Evolutionary conservation across 2,329 filamentous ascomycete genomes (phyloP).

Genomic region (Xylaria sp.): DNA sequence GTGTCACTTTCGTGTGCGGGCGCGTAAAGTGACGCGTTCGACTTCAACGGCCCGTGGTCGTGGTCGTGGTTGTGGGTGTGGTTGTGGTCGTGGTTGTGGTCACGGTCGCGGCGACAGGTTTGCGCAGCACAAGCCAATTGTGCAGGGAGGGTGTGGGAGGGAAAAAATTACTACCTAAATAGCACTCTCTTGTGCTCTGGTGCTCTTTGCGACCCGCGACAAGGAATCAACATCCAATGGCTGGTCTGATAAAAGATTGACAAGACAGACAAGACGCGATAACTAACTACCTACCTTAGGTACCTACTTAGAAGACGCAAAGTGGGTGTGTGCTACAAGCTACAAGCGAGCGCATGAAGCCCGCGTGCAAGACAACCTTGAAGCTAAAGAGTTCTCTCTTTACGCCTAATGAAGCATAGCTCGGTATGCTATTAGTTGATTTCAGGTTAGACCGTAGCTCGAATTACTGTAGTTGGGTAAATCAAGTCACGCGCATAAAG

Average conservation of each 20-base stretch:
- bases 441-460: not conserved
- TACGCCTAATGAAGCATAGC: not conserved
- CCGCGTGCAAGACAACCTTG: slow-evolving; percentile 5
- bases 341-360: slow-evolving; percentile 20
- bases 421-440: not conserved
- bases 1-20: slow-evolving; percentile 51
- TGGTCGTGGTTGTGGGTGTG: not conserved
- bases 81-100: not conserved
- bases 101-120: not conserved
- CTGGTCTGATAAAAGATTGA: slow-evolving; percentile 11
- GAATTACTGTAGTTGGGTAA: no score
- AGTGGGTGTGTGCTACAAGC: slow-evolving; percentile 10
- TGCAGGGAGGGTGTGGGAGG: not conserved
- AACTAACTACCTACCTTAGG: no score
- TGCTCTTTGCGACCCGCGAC: not conserved
- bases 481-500: no score
- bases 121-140: not conserved
- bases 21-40: slow-evolving; percentile 39
- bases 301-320: slow-evolving; percentile 14
- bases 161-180: not conserved
- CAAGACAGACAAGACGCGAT: slow-evolving; percentile 13
- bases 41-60: slow-evolving; percentile 34
- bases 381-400: not conserved
- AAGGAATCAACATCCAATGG: slow-evolving; percentile 3
- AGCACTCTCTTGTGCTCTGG: not conserved